These are phyloP conservation scores for Acorus gramineus DNA, from an alignment of 106 monocot genomes.

Conservation along the genomic window DNA sequence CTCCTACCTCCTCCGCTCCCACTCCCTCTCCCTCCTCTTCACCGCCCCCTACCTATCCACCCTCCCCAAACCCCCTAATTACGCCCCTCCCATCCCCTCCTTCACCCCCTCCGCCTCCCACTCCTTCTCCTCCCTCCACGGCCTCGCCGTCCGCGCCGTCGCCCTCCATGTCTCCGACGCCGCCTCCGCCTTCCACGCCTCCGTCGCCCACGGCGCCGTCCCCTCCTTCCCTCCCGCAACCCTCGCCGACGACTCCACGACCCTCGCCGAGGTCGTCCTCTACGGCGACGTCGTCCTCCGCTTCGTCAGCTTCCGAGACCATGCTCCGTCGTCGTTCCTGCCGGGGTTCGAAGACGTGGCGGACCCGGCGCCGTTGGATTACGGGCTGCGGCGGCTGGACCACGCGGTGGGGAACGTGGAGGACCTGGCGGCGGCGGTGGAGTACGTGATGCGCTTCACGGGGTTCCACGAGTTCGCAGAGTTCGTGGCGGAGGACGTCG, in stretches of 20 bases:
- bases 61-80: background rate
- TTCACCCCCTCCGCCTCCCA: slow-evolving; percentile 30
- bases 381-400: slow-evolving; percentile 57
- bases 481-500: slow-evolving; percentile 80
- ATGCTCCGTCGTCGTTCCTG: slow-evolving; percentile 36
- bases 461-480: slow-evolving; percentile 97
- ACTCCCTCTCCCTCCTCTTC: slow-evolving; percentile 62
- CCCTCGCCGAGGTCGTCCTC: slow-evolving; percentile 70
- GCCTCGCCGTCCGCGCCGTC: slow-evolving; percentile 78
- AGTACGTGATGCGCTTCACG: slow-evolving; percentile 51
- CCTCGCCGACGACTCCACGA: slow-evolving; percentile 32
- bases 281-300: slow-evolving; percentile 94
- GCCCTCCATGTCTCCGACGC: slow-evolving; percentile 65
- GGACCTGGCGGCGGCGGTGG: slow-evolving; percentile 28
- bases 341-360: slow-evolving; percentile 65
- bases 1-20: slow-evolving; percentile 62
- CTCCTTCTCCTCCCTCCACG: slow-evolving; percentile 47
- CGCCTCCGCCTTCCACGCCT: slow-evolving; percentile 31
- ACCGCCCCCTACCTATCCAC: slow-evolving; percentile 41
- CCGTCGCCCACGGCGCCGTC: slow-evolving; percentile 57
- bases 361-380: slow-evolving; percentile 8
- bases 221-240: slow-evolving; percentile 47
- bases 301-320: slow-evolving; percentile 22
- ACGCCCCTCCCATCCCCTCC: slow-evolving; percentile 48
- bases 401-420: slow-evolving; percentile 89